phyloP scores from a whole-genome alignment of 1,284 basidiomycete species.

The Trichosporon sp. region DNA sequence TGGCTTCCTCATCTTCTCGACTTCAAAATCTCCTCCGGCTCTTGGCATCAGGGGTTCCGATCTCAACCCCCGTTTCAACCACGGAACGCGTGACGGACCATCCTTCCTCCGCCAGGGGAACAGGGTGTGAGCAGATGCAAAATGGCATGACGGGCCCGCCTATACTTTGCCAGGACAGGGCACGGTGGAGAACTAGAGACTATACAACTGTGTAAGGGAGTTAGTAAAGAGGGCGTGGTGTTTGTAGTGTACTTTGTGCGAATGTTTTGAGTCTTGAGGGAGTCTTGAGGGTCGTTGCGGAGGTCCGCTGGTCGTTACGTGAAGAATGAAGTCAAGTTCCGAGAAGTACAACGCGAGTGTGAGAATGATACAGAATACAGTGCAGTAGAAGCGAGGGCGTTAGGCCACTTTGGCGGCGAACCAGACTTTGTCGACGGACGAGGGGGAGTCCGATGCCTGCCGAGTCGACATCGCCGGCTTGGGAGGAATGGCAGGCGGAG shows the following conservation, averaged over 20 bases:
- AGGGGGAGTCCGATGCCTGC: constrained; percentile 1
- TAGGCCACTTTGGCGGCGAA: neutral
- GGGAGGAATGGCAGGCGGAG: neutral
- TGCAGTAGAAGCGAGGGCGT: too few relatives aligned
- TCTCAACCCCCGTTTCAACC: neutral
- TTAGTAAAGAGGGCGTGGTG: neutral
- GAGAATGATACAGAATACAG: neutral
- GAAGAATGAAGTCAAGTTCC: too few relatives aligned
- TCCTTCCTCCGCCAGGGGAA: neutral
- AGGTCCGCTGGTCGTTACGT: neutral
- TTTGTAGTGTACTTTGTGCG: neutral
- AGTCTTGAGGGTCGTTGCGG: too few relatives aligned
- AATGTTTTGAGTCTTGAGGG: neutral
- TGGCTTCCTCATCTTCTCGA: too few relatives aligned
- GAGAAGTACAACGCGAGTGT: neutral
- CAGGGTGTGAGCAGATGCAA: neutral
- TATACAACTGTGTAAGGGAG: neutral
- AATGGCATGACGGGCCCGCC: neutral
- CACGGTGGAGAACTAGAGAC: neutral
- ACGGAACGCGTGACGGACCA: neutral
- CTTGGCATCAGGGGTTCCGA: too few relatives aligned
- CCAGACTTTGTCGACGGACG: constrained; percentile 8
- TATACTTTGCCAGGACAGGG: neutral
- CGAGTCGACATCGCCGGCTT: neutral
- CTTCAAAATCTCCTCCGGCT: too few relatives aligned